Conservation (phyloP, 306 rosid genomes). For the Astragalus glycyphyllos region DNA sequence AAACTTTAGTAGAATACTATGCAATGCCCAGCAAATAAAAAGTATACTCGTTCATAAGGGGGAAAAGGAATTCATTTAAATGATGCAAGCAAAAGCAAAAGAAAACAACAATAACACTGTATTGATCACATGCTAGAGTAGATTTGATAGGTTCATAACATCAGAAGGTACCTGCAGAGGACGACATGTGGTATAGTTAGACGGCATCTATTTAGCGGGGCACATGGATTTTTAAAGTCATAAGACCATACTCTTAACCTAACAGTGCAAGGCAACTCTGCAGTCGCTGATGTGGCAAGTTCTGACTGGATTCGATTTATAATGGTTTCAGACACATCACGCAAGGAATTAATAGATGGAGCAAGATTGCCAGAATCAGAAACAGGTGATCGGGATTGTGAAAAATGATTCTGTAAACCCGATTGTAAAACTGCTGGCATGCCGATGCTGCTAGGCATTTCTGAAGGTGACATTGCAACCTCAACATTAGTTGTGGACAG, state of each 20-base stretch:
- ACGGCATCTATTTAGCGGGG: constrained; percentile 67
- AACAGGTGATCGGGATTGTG: constrained; percentile 59
- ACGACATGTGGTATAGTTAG: constrained; percentile 88
- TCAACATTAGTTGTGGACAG: constrained; percentile 39
- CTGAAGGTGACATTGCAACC: constrained; percentile 56
- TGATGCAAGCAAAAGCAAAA: constrained; percentile 31
- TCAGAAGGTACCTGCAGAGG: constrained; percentile 80
- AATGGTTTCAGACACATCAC: constrained; percentile 65
- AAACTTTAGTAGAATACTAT: background rate
- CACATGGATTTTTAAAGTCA: constrained; percentile 77
- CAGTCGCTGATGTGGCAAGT: constrained; percentile 78
- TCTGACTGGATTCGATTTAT: constrained; percentile 78
- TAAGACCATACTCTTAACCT: constrained; percentile 90
- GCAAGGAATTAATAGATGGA: constrained; percentile 45
- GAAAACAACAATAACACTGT: background rate
- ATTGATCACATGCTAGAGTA: constrained; percentile 10
- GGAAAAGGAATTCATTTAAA: constrained; percentile 18
- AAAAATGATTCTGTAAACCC: constrained; percentile 61
- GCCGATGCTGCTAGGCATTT: constrained; percentile 53
- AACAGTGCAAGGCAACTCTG: constrained; percentile 98
- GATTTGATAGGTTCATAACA: constrained; percentile 25
- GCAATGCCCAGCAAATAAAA: constrained; percentile 9
- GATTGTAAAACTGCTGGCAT: constrained; percentile 53
- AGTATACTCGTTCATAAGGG: constrained; percentile 5
- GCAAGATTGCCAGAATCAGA: constrained; percentile 62